phyloP scores from a whole-genome alignment of 2,329 filamentous ascomycete genomes.

The Decorospora gaudefroyi region DNA sequence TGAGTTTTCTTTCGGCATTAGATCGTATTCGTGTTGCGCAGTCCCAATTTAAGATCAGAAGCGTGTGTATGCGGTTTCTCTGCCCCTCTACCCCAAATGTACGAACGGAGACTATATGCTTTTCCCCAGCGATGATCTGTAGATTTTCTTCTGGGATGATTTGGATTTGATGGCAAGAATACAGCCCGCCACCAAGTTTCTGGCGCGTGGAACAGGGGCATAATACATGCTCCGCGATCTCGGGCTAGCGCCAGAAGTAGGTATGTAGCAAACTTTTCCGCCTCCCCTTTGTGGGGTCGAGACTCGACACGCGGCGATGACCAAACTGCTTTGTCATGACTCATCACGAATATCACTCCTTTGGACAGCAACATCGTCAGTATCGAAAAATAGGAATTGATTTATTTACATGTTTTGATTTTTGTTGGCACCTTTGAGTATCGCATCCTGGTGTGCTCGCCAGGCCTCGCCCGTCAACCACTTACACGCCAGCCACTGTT shows the following conservation, averaged over 20 bases:
- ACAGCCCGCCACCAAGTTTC: slow-evolving; percentile 43
- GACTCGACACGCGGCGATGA: too few relatives aligned
- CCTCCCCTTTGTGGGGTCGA: neutral
- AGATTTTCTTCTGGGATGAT: slow-evolving; percentile 40
- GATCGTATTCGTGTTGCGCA: too few relatives aligned
- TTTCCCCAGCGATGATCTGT: slow-evolving; percentile 30
- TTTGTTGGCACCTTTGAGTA: too few relatives aligned
- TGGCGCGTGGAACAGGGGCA: slow-evolving; percentile 48
- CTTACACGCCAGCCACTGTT: neutral
- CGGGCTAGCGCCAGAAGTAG: slow-evolving; percentile 4
- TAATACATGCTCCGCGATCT: slow-evolving; percentile 40
- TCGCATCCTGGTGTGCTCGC: too few relatives aligned
- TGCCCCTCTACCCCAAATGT: slow-evolving; percentile 34
- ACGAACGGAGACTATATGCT: slow-evolving; percentile 38
- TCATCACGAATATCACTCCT: too few relatives aligned
- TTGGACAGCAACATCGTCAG: too few relatives aligned
- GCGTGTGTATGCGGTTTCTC: slow-evolving; percentile 2
- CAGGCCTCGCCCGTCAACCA: neutral
- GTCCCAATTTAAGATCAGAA: too few relatives aligned
- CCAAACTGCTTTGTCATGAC: too few relatives aligned
- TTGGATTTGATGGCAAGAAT: slow-evolving; percentile 47
- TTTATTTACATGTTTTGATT: too few relatives aligned
- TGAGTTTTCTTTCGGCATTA: too few relatives aligned
- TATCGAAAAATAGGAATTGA: too few relatives aligned
- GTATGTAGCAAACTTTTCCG: neutral